Evolutionary conservation across 257 asterid genomes (phyloP), one percentile per base, ranked within the genome.

Genomic region (Mitragyna speciosa): DNA sequence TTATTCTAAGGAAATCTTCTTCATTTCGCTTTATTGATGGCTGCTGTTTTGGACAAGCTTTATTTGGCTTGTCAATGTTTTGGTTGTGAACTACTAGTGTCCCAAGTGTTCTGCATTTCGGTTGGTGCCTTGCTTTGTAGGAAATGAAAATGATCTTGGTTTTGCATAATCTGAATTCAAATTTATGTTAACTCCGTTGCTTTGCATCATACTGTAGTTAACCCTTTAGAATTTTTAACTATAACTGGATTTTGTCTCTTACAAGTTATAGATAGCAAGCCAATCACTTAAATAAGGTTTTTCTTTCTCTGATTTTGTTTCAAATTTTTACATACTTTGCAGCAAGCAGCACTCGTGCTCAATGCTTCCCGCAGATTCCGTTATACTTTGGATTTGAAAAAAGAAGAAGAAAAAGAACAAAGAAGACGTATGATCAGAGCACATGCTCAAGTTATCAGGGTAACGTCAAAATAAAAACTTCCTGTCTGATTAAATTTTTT

Each of bases 361-460:
- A 95, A 95, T 90, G 97, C 99, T 82, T 89, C 98, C 65, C 99
- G 99, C 7, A 91, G 99, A 41, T 95, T 95, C 81, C 94, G 98
- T 77, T 92, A 95, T 80, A 95, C 99, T 12, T 78, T 95, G 79
- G 99, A 95, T 91, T 87, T 95, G 87, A 88, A 76, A 78, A 93
- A 90, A 82, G 94, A 87, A 36, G 93, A 92, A 71, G 94, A 89
- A 76, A 87, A 89, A 78, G 98, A 95, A 77, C 88, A 85, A 72
- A 86, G 96, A 67, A 84, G 92, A 54, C 70, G 97, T 80, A 89
- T 88, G 95, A 92, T 95, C 79, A 87, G 98, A 85, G 98, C 98
- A 56, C 99, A 95, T 82, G 99, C 99, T 78, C 99, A 95, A 93
- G 99, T 93, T 89, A 90, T 95, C 74, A 81, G 99, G 89, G 98